These are phyloP conservation scores for Fusarium sp. DNA, from an alignment of 2,329 filamentous ascomycete species.

Conservation along the genomic window DNA sequence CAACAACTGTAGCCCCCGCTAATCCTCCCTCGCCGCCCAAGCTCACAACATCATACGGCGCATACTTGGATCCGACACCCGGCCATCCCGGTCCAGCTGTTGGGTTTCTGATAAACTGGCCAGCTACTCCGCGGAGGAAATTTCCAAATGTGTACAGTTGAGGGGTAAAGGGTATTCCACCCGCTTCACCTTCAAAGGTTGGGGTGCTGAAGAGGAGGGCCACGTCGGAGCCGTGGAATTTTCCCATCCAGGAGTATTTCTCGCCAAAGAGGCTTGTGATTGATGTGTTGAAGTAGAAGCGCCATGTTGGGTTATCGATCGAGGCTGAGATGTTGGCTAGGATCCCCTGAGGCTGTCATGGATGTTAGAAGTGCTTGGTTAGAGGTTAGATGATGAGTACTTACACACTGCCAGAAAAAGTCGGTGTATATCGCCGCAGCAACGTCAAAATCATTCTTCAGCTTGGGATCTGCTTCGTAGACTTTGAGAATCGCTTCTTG, in stretches of 20 bases:
- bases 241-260: constrained; percentile 39
- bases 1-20: constrained; percentile 27
- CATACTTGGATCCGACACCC: constrained; percentile 34
- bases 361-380: constrained; percentile 1
- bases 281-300: constrained; percentile 45
- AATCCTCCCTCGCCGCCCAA: constrained; percentile 32
- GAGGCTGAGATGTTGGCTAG: constrained; percentile 38
- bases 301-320: constrained; percentile 39
- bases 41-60: constrained; percentile 35
- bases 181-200: constrained; percentile 19
- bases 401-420: constrained; percentile 44
- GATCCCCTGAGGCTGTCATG: constrained; percentile 39
- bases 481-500: constrained; percentile 23
- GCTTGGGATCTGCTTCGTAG: constrained; percentile 24
- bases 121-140: constrained; percentile 40
- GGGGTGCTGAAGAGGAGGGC: constrained; percentile 40
- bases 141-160: constrained; percentile 40
- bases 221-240: constrained; percentile 45
- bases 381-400: background rate
- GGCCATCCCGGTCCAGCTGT: constrained; percentile 43
- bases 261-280: constrained; percentile 31
- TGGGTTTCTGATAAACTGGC: constrained; percentile 41
- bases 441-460: constrained; percentile 41
- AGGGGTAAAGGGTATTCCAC: constrained; percentile 18
- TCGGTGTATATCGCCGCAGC: constrained; percentile 45